phyloP scores from a whole-genome alignment of 768 basidiomycete species.

The Mycena indigotica region DNA sequence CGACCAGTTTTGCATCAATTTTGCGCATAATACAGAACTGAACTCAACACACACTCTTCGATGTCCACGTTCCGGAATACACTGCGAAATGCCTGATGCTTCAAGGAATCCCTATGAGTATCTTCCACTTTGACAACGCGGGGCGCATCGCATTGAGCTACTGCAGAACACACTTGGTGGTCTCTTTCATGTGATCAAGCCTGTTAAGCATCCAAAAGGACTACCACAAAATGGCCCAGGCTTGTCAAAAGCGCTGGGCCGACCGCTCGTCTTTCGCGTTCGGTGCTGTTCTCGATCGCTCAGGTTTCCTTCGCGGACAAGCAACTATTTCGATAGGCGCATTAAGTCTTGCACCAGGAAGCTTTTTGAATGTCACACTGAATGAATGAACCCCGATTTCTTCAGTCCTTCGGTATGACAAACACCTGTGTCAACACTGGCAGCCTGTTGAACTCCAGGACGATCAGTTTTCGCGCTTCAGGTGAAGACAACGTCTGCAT shows the following conservation, averaged over 20 bases:
- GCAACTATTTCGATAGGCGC: conserved; percentile 89
- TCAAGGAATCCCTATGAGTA: conserved; percentile 57
- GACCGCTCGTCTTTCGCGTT: conserved; percentile 92
- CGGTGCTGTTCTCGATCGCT: conserved; percentile 64
- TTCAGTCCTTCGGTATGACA: conserved; percentile 80
- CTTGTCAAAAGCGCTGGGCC: conserved; percentile 91
- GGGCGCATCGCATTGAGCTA: conserved; percentile 87
- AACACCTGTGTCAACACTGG: conserved; percentile 93
- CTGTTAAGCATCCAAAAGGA: conserved; percentile 82
- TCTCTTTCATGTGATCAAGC: conserved; percentile 96
- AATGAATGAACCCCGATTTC: conserved; percentile 90
- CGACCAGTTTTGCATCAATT: conserved; percentile 96
- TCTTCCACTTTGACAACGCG: conserved; percentile 87
- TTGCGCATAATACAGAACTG: conserved; percentile 90
- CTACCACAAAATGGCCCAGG: conserved; percentile 90
- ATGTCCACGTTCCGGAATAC: conserved; percentile 82
- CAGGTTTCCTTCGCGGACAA: conserved; percentile 83
- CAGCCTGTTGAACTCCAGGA: conserved; percentile 85
- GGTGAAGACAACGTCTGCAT: too few relatives aligned
- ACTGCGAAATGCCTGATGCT: conserved; percentile 72
- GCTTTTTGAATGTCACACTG: conserved; percentile 87
- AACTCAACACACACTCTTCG: conserved; percentile 78
- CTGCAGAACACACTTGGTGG: conserved; percentile 88
- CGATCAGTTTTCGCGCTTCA: conserved; percentile 91
- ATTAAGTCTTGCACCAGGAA: conserved; percentile 90